Evolutionary conservation across 306 rosid species (phyloP), one percentile per base, ranked within the genome.

Genomic region (Malus fusca): DNA sequence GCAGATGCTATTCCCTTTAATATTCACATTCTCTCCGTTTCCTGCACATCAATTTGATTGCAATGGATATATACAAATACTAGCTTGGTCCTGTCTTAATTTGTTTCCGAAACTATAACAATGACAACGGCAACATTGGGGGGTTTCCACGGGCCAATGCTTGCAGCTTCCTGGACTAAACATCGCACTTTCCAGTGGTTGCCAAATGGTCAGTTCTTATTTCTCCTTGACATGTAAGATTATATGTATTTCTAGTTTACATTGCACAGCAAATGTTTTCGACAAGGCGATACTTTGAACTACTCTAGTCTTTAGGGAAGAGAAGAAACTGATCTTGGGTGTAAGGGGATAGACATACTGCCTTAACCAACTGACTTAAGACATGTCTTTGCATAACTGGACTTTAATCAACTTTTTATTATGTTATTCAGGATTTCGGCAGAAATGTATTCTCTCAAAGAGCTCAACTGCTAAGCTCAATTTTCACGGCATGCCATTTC

Each of bases 111-210:
- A 25, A 33, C 22, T 7, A 37, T 1, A 7, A 75, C 7, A 14
- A 81, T 78, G 83, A 51, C 79, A 62, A 69, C 71, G 21, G 22
- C 43, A 30, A 46, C 44, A 42, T 42, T 71, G 63, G 71, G 59
- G 11, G 26, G 46, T 48, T 71, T 51, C 11, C 70, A 75, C 56
- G 19, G 46, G 35, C 53, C 81, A 33, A 31, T 63, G 55, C 4
- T 79, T 67, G 43, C 31, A 46, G 23, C 42, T 66, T 66, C 64
- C 35, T 64, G 7, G 48, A 25, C 28, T 46, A 75, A 67, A 25
- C 2, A 76, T 53, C 11, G 51, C 42, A 40, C 25, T 58, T 11
- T 14, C 33, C 26, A 64, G 14, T 35, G 3, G 28, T 35, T 69
- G 11, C 48, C 79, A 73, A 74, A 68, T 65, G 76, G 85, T 78